Evolutionary conservation across 768 basidiomycete genomes (phyloP), one percentile per base, ranked within the genome.

Genomic region (Russula vinacea): DNA sequence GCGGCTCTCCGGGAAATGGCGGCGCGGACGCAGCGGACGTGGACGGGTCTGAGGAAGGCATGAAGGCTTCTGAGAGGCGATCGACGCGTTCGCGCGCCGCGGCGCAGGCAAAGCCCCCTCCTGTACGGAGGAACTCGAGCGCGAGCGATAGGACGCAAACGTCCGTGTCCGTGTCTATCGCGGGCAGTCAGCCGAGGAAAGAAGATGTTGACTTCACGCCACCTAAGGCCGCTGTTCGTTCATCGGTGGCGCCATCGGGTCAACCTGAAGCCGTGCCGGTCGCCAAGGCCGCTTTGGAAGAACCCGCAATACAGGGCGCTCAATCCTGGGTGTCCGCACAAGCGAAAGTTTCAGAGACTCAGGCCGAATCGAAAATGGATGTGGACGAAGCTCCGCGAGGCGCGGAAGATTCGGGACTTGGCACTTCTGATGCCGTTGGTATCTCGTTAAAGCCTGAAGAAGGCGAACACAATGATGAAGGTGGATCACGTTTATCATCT

Each of bases 41-140:
- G 24, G 66, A 58, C 19, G 68, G 67, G 5, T 53, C 59, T 35
- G 58, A 67, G 42, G 68, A 67, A 58, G 68, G 63, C 16, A 37
- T 35, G 24, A 59, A 52, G 40, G 62, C 64, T 8, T 66, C 66
- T 14, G 68, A 68, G 58, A 59, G 68, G 22, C 66, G 68, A 19
- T 67, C 68, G n/a, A 69, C 68, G 42, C 66, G 68, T 32, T 63
- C 68, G 54, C 62, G 68, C 16, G 66, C 66, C 14, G 68, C 68
- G 6, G 68, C 68, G 9, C 64, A 65, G 60, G 57, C 53, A 39
- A 64, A 62, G 39, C 53, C 59, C 14, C 13, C 54, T 13, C 32
- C 56, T 16, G 58, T 45, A 22, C 56, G 68, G 44, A 67, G 68
- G 56, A 65, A 65, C 49, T 69, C 68, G 44, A 69, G 68, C 33